Base-by-base conservation (phyloP, 2,329 filamentous ascomycete genomes). In the Aspergillus hortae region DNA sequence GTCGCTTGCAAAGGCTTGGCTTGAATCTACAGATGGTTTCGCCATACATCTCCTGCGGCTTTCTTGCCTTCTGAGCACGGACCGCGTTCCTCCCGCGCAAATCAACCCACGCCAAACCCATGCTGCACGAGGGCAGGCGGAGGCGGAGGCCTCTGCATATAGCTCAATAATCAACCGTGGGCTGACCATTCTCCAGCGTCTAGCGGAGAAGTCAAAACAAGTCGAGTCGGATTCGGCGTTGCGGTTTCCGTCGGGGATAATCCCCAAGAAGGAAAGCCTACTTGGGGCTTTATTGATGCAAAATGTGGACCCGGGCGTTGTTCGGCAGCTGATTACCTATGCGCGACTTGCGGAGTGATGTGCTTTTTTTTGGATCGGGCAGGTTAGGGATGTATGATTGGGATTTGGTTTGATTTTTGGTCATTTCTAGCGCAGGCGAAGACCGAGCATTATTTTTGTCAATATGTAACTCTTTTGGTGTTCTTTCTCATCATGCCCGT, bases 21-120 rank as follows among this genome's bases (percentile, higher is more conserved):
- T 97, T 6, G 84, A 86, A 36, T 90, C 89, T 3, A 84, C 87
- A 40, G 91, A 95, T 61, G 89, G 89, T 0, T 94, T 96, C 69
- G 87, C 89, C 1, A 83, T 88, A 52, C 92, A 87, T 61, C 79
- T 97, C 6, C 82, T 92, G 51, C 82, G 85, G 19, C 78, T 96
- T 19, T 83, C 92, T 0, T 86, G 87, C 54, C 79, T 89, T 4
- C 77, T 96, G 3, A 88, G 86, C 56, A 78, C 78, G 6, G 80
- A 86, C 61, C 83, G 80, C 57, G 81, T 85, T 5, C 67, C 69
- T 27, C 57, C 55, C 21, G 50, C 54, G 6, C 62, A 61, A 40
- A 64, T 64, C 38, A 67, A 64, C 42, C 60, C 66, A 33, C 73
- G 70, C 15, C 68, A 72, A 46, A 57, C 64, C 6, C 67, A 67